Conservation (phyloP, 2,329 filamentous ascomycete genomes). For the Daldinia sp. region DNA sequence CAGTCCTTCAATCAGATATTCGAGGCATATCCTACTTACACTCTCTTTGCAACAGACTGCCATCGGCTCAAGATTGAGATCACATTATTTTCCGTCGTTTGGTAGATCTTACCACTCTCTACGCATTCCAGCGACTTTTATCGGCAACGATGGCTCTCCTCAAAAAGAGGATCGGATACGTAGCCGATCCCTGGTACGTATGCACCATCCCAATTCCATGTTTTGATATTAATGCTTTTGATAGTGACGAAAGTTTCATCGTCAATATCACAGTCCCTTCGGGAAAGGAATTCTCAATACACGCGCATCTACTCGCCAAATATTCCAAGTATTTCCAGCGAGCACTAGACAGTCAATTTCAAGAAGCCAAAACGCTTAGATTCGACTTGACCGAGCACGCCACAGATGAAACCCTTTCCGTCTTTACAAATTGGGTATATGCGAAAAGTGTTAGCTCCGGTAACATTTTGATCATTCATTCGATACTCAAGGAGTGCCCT, state of each 20-base stretch:
- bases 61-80: no score
- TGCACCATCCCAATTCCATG: background rate
- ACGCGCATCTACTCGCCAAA: constrained; percentile 9
- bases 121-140: background rate
- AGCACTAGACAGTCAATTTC: background rate
- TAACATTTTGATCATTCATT: no score
- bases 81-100: no score
- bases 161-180: background rate
- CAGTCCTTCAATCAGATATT: no score
- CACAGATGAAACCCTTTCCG: background rate
- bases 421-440: constrained; percentile 20
- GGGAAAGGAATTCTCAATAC: background rate
- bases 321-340: constrained; percentile 20
- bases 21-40: no score
- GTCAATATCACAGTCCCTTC: background rate
- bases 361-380: background rate
- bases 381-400: background rate
- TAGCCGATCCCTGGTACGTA: background rate
- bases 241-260: background rate
- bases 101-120: no score
- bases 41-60: no score
- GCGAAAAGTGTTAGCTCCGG: background rate
- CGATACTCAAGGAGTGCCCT: background rate
- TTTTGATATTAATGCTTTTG: background rate
- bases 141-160: background rate